These are phyloP conservation scores for Polyporus tsugae DNA, from an alignment of 1,284 basidiomycete genomes.

Conservation along the genomic window DNA sequence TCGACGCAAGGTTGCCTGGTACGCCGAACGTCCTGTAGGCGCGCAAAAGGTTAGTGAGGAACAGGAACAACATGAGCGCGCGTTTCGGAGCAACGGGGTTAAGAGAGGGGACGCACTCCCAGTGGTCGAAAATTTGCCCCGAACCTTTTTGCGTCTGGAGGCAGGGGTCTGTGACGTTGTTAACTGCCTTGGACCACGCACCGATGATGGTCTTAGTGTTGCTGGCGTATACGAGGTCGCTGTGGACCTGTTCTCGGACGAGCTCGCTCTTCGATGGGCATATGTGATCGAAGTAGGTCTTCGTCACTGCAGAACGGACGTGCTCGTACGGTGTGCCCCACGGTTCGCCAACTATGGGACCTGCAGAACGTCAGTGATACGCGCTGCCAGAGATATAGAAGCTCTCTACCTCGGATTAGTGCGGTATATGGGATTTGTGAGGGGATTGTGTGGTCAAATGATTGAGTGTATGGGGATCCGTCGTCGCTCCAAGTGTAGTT, in stretches of 20 bases:
- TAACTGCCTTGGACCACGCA: slow-evolving; percentile 14
- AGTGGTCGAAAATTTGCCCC: slow-evolving; percentile 44
- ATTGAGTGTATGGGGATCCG: slow-evolving; percentile 34
- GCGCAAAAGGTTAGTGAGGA: not conserved
- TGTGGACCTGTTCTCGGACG: not conserved
- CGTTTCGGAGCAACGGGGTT: not conserved
- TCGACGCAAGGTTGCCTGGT: slow-evolving; percentile 49
- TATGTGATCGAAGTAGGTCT: slow-evolving; percentile 44
- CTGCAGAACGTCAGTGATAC: slow-evolving; percentile 27
- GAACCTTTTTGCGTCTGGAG: slow-evolving; percentile 25
- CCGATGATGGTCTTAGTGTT: not conserved
- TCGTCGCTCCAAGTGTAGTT: slow-evolving; percentile 64
- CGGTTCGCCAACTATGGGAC: slow-evolving; percentile 50
- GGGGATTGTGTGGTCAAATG: slow-evolving; percentile 55
- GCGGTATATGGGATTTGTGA: slow-evolving; percentile 67
- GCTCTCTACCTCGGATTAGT: slow-evolving; percentile 52
- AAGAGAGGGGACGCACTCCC: slow-evolving; percentile 20
- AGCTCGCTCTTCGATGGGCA: not conserved
- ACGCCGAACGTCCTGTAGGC: slow-evolving; percentile 59
- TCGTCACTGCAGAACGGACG: slow-evolving; percentile 38
- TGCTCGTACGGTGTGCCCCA: slow-evolving; percentile 33
- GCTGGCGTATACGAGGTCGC: not conserved
- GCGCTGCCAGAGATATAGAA: not conserved
- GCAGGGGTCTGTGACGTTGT: slow-evolving; percentile 28
- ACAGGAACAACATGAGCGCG: not conserved